A percentile compares a stretch with the other conserved stretches of the same genome.
Evolutionary conservation across 176 grass and related monocot genomes (phyloP).

Genomic region (Urochloa ruziziensis): DNA sequence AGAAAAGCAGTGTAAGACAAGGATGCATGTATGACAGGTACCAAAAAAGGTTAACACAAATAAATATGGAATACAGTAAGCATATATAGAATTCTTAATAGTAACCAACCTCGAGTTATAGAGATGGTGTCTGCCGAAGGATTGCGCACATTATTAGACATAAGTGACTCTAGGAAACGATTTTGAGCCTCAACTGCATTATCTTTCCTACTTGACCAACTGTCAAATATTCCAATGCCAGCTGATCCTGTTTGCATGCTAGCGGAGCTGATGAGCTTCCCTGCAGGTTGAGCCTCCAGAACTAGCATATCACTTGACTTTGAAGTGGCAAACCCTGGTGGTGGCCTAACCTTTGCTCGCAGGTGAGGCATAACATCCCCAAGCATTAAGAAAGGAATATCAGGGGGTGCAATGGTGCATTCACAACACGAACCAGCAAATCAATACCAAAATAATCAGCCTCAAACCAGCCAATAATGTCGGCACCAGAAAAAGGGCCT

Average conservation of each 20-base stretch:
- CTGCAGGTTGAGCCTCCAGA: slow-evolving; percentile 27
- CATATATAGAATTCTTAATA: slow-evolving; percentile 12
- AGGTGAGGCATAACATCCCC: slow-evolving; percentile 99
- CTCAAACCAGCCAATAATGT: slow-evolving; percentile 96
- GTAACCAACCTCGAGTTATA: slow-evolving; percentile 64
- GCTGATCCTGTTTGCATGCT: slow-evolving; percentile 39
- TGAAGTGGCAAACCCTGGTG: slow-evolving; percentile 79
- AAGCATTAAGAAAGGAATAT: slow-evolving; percentile 86
- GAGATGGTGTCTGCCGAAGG: slow-evolving; percentile 36
- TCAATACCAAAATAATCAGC: slow-evolving; percentile 96
- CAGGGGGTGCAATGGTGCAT: slow-evolving; percentile 54
- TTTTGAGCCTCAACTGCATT: slow-evolving; percentile 68
- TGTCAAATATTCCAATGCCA: slow-evolving; percentile 54
- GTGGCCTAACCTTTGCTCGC: slow-evolving; percentile 81
- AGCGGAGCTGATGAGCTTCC: slow-evolving; percentile 51
- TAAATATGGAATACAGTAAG: slow-evolving; percentile 14
- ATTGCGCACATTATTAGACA: slow-evolving; percentile 61
- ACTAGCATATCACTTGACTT: slow-evolving; percentile 54
- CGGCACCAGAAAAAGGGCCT: slow-evolving; percentile 93
- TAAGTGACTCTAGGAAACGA: slow-evolving; percentile 94
- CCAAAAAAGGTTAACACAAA: background rate
- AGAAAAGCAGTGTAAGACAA: slow-evolving; percentile 20
- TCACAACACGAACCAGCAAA: slow-evolving; percentile 70
- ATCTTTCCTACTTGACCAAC: slow-evolving; percentile 39
- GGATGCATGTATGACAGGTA: background rate